A percentile compares a stretch with the other conserved stretches of the same genome.
Evolutionary conservation across 177 flowering plant species (phyloP).

Genomic region (Vitis hybrid): DNA sequence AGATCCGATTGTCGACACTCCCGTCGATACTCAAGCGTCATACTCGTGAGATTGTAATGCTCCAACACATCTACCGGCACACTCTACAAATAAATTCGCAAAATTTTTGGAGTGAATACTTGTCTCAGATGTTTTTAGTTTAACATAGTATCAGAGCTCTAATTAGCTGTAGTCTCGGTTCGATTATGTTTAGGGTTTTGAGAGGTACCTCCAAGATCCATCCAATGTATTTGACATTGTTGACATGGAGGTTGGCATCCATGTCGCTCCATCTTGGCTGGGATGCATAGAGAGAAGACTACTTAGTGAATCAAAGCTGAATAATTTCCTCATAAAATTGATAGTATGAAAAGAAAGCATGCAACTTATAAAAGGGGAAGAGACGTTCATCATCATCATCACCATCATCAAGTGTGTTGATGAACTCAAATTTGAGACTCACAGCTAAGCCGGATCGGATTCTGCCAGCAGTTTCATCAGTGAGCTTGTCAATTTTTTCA

Average conservation of each 20-base stretch:
- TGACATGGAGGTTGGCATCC: constrained; percentile 85
- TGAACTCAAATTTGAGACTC: constrained; percentile 23
- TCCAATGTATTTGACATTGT: constrained; percentile 85
- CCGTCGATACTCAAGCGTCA: constrained; percentile 75
- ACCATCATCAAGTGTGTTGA: too few relatives aligned
- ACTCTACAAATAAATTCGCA: constrained; percentile 42
- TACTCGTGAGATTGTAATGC: constrained; percentile 48
- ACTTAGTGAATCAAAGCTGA: not conserved
- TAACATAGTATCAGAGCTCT: too few relatives aligned
- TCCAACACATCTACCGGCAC: constrained; percentile 56
- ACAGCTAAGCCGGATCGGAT: constrained; percentile 68
- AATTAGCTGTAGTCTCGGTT: too few relatives aligned
- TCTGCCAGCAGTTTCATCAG: constrained; percentile 47
- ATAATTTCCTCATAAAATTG: too few relatives aligned
- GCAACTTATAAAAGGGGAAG: too few relatives aligned
- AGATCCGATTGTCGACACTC: constrained; percentile 61
- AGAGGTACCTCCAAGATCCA: constrained; percentile 78
- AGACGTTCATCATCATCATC: too few relatives aligned
- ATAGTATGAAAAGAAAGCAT: too few relatives aligned
- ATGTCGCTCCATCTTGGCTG: constrained; percentile 94
- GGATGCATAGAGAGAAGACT: constrained; percentile 2
- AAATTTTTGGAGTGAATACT: not conserved
- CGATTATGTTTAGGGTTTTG: too few relatives aligned
- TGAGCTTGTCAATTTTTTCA: constrained; percentile 57
- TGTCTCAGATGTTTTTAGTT: too few relatives aligned